phyloP scores from a whole-genome alignment of 1,284 basidiomycete species.

The Ceratobasidium sp. region DNA sequence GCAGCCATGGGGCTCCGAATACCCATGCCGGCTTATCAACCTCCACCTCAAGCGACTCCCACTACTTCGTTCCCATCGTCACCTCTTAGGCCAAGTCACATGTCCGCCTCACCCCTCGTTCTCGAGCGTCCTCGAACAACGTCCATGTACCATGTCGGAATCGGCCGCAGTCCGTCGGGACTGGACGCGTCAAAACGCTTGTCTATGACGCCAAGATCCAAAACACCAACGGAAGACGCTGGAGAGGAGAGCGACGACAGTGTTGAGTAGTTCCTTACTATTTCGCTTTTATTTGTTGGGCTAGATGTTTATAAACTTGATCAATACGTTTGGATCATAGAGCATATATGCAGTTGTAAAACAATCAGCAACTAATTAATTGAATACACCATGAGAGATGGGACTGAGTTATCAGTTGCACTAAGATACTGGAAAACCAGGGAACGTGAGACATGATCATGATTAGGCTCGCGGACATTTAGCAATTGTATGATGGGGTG shows the following conservation, averaged over 20 bases:
- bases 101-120: not conserved
- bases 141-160: constrained; percentile 22
- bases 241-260: constrained; percentile 18
- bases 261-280: constrained; percentile 15
- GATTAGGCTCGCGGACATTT: no score
- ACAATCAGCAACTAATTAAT: no score
- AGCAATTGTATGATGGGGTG: no score
- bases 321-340: not conserved
- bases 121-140: constrained; percentile 18
- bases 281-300: not conserved
- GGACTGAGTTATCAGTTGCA: no score
- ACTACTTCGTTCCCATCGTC: not conserved
- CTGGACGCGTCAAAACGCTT: constrained; percentile 8
- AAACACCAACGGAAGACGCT: not conserved
- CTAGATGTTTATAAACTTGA: no score
- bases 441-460: no score
- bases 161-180: constrained; percentile 14
- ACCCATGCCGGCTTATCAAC: constrained; percentile 60
- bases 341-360: not conserved
- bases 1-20: constrained; percentile 63
- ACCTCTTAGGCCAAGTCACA: constrained; percentile 8
- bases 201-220: constrained; percentile 16
- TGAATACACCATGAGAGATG: no score
- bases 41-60: constrained; percentile 33
- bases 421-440: no score